Base-by-base conservation (phyloP, 441 rosid genomes). In the Adansonia grandidieri region DNA sequence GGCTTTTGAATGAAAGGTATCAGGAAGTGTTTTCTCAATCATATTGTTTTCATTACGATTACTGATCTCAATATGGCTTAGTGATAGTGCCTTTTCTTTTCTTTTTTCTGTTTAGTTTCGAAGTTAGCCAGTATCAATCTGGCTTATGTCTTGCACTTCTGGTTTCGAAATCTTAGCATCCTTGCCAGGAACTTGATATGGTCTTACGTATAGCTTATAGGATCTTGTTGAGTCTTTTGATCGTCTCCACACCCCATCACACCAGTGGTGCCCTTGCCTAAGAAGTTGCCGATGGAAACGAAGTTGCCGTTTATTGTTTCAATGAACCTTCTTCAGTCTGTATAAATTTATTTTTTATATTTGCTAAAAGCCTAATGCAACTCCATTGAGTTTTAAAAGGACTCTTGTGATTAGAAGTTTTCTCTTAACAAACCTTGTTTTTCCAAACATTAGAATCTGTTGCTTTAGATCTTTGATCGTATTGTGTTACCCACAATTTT, bases 1-100 rank as follows among this genome's bases (percentile, higher is more conserved):
- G 82, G 40, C 83, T 73, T 56, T 82, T 83, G 9, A 81, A 84
- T 76, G 86, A 86, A 82, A 92, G 99, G 97, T 95, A 86, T 66
- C 58, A 14, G 47, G 57, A 83, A 81, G 54, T 69, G 9, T 60
- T 70, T 70, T 69, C 66, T 73, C 50, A 45, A 51, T 56, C 74
- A 64, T 3, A n/a, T 75, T 40, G 9, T 71, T 71, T 58, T 78
- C 53, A 73, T 66, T 32, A 70, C 75, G 4, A 69, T 78, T 63
- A 63, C 65, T 53, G 48, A 45, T 44, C 65, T 51, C 50, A 56
- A 19, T 57, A 57, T n/a, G 61, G 48, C 61, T 40, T 57, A 57
- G 54, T 53, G 50, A n/a, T 32, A 51, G 13, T 5, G 48, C 58
- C 63, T 37, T 71, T n/a, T n/a, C 24, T 19, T 66, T 66, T 42